Evolutionary conservation across 192 early-diverging fungal species (phyloP).

Genomic region (Mortierella hygrophila): DNA sequence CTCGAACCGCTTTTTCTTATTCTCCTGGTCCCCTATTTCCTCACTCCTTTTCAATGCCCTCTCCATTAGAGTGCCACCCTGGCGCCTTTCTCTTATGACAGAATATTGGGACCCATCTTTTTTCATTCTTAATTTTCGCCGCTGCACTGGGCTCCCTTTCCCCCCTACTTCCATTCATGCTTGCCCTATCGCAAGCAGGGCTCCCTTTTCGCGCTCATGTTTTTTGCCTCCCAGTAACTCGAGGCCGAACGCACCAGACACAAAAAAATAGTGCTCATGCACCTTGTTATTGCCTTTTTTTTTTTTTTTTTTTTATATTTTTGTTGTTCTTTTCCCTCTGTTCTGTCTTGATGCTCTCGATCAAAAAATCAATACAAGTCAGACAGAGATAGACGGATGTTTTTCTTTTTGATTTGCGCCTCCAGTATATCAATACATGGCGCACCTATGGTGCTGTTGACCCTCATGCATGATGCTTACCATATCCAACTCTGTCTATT

Average conservation of each 20-base stretch:
- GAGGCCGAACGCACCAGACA: neutral
- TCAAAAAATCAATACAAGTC: slow-evolving; percentile 17
- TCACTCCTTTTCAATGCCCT: neutral
- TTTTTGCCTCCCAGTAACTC: neutral
- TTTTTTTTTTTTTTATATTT: neutral
- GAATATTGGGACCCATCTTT: neutral
- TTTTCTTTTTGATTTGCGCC: neutral
- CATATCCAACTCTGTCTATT: slow-evolving; percentile 25
- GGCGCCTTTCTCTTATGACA: neutral
- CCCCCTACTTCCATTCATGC: neutral
- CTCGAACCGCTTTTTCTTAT: neutral
- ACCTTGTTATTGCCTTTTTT: slow-evolving; percentile 18
- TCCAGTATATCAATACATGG: neutral
- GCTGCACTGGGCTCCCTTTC: neutral
- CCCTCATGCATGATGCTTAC: slow-evolving; percentile 29
- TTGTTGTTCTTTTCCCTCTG: neutral
- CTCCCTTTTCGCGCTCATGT: neutral
- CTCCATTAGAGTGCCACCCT: neutral
- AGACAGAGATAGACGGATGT: neutral
- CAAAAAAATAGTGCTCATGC: slow-evolving; percentile 17
- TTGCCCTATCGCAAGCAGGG: slow-evolving; percentile 4
- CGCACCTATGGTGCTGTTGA: no score
- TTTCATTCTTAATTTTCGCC: neutral
- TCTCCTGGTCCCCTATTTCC: neutral
- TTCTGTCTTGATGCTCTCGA: slow-evolving; percentile 18